Base-by-base conservation (phyloP, 2,329 filamentous ascomycete species). In the Neobulgaria alba region DNA sequence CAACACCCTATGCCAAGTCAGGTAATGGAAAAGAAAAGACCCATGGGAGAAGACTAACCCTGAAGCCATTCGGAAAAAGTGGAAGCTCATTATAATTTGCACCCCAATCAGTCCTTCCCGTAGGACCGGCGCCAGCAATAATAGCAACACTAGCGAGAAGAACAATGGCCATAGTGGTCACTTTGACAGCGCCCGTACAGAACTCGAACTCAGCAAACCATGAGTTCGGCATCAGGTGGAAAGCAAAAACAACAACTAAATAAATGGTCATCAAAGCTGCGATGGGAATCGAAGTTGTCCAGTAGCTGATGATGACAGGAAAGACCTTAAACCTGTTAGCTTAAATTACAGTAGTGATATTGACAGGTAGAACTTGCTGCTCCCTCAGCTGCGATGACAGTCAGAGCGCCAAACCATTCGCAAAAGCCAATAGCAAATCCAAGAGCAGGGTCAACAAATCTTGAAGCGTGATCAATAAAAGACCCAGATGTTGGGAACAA, bases 21-120 rank as follows among this genome's bases (percentile, higher is more conserved):
- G 14, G 79, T 80, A 63, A 67, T 74, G 10, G 53, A 34, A 2
- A 74, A 75, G 0, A 61, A 64, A 3, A 67, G n/a, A 82, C n/a
- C n/a, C n/a, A n/a, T n/a, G n/a, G n/a, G n/a, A 71, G 53, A 79
- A 74, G 51, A 79, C 73, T 75, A 2, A 77, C 79, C 0, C 80
- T 79, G 29, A 35, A 35, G 7, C 33, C 33, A 20, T 35, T 35
- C 5, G 33, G 33, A 35, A 35, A 35, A 5, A 21, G 17, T 10
- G 33, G 16, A 19, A 35, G 33, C 17, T 35, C 76, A 20, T 35
- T 35, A 17, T 35, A 20, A 85, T 61, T 82, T 82, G 19, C 67
- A 67, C 68, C 56, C 53, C 53, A 71, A 71, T 18, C 71, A 70
- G 4, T 72, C 55, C 2, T 64, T 61, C 14, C 69, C 59, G 41